Conservation (phyloP, 23 red algal genomes). For the Cyanidium caldarium region DNA sequence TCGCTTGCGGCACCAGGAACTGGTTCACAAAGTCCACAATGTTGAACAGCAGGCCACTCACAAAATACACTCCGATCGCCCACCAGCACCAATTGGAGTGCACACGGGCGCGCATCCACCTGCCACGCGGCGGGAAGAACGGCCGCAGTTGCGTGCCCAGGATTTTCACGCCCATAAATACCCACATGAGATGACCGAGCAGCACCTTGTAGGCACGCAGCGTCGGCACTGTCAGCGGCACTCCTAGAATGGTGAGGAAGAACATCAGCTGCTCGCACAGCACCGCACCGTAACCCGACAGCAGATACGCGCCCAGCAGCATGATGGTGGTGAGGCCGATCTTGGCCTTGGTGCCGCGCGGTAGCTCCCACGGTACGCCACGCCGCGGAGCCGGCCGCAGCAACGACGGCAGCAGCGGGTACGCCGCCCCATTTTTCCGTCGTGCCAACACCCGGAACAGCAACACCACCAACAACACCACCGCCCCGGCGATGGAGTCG, state of each 20-base stretch:
- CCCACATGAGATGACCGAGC: conserved; percentile 95
- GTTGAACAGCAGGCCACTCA: conserved; percentile 87
- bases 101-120: conserved; percentile 61
- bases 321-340: conserved; percentile 59
- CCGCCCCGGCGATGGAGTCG: neutral
- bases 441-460: neutral
- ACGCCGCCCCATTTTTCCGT: neutral
- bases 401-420: neutral
- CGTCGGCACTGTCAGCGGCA: conserved; percentile 80
- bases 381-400: neutral
- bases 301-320: conserved; percentile 71
- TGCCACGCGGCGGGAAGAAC: conserved; percentile 87
- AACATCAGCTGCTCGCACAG: conserved; percentile 70
- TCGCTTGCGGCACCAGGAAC: conserved; percentile 43
- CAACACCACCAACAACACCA: neutral
- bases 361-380: conserved; percentile 15
- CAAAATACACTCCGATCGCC: conserved; percentile 95
- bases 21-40: conserved; percentile 85
- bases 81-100: conserved; percentile 87
- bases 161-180: conserved; percentile 89
- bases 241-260: conserved; percentile 40
- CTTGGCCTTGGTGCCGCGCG: conserved; percentile 24
- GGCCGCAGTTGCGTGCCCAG: conserved; percentile 62
- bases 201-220: conserved; percentile 93
- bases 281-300: conserved; percentile 91